These are phyloP conservation scores for Sequoiadendron giganteum DNA, from an alignment of 75 land plant genomes.

Conservation along the genomic window DNA sequence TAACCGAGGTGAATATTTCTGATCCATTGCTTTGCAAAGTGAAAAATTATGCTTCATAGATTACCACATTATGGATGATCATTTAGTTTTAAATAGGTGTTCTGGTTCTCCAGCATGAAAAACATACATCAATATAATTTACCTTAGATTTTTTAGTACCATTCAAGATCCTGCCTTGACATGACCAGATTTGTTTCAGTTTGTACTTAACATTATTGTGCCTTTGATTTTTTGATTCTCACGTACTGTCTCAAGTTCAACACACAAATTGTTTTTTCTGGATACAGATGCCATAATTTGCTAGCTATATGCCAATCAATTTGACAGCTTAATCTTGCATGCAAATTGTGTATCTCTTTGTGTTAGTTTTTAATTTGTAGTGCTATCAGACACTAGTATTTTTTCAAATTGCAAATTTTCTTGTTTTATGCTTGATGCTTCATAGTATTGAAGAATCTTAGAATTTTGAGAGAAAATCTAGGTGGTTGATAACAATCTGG, in stretches of 20 bases:
- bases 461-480: neutral
- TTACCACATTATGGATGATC: neutral
- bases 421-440: neutral
- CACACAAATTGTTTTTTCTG: neutral
- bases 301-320: neutral
- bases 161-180: neutral
- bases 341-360: neutral
- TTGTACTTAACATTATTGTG: neutral
- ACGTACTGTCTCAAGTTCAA: no score
- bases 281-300: neutral
- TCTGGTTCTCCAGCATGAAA: neutral
- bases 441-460: neutral
- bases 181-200: neutral
- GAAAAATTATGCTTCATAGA: neutral
- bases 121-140: neutral
- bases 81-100: neutral
- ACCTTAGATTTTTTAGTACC: neutral
- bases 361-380: neutral
- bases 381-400: neutral
- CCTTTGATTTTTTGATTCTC: neutral
- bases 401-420: neutral
- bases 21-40: neutral
- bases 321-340: neutral
- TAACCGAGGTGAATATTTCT: conserved; percentile 47
- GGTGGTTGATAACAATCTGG: neutral